Evolutionary conservation across 2,329 filamentous ascomycete genomes (phyloP), one percentile per base, ranked within the genome.

Genomic region (Neophaeococcomyces mojaviensis): DNA sequence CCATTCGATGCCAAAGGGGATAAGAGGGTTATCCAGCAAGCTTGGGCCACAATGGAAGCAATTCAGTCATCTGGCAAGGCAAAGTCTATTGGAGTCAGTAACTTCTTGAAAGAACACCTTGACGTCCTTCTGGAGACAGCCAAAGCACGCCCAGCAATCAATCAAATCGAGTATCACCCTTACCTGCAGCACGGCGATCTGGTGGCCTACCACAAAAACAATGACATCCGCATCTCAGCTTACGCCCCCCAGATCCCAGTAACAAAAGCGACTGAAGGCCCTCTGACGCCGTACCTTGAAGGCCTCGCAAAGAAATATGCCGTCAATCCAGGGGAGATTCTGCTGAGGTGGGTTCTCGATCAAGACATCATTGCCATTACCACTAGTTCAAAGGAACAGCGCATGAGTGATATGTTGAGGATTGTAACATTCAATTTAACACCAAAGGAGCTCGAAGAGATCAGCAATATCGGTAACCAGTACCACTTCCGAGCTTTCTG

Each of bases 31-130:
- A 68, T 81, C 13, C 78, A 81, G 59, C 59, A 65, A 26, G 71
- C 74, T 36, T 82, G 79, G 79, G 70, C 71, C 32, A 66, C 69
- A 4, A 78, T 82, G 77, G 79, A 83, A 56, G 62, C 69, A 32
- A 62, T 82, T 32, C 70, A 78, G 52, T 63, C 66, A n/a, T 61
- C 70, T 12, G 79, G 79, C 13, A 73, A 81, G 48, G 71, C 74
- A 4, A 75, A 73, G 44, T 75, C 74, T 5, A 82, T 82, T 50
- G 79, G 79, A 18, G 78, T 82, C 18, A 80, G 76, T 46, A 82
- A 79, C 61, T 83, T 73, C 60, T 62, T 75, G 4, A 68, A 72
- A 19, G 59, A 64, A 18, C 73, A 82, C 48, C 65, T 82, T 15
- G 69, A 78, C 37, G 68, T 70, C 9, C 71, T 76, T 16, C 63